A percentile compares a stretch with the other conserved stretches of the same genome.
These are phyloP conservation scores for Magnaporthiopsis incrustans DNA, from an alignment of 2,329 filamentous ascomycete species.

Conservation along the genomic window DNA sequence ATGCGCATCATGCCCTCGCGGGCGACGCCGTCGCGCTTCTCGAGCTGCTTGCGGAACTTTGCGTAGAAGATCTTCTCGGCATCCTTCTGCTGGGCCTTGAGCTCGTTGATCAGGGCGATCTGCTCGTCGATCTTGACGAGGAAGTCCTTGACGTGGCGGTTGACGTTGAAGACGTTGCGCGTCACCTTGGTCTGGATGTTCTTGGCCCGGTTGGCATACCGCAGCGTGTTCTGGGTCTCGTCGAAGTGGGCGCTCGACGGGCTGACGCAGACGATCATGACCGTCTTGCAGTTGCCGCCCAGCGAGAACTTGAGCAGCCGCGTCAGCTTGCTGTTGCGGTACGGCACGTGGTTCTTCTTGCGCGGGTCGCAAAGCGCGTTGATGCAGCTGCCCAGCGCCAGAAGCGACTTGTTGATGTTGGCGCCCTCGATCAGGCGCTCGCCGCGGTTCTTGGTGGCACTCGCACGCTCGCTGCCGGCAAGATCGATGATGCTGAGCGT, in stretches of 20 bases:
- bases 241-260: constrained; percentile 96
- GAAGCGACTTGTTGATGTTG: constrained; percentile 98
- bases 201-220: constrained; percentile 96
- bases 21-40: constrained; percentile 69
- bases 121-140: constrained; percentile 99
- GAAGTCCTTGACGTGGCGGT: constrained; percentile 98
- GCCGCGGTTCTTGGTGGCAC: constrained; percentile 91
- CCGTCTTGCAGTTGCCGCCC: constrained; percentile 95
- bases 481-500: constrained; percentile 97
- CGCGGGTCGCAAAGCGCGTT: constrained; percentile 92
- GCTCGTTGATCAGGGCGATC: constrained; percentile 91
- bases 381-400: constrained; percentile 93
- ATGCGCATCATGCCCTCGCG: constrained; percentile 76
- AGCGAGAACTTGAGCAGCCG: constrained; percentile 93
- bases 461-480: constrained; percentile 90
- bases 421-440: constrained; percentile 87
- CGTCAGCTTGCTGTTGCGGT: constrained; percentile 95
- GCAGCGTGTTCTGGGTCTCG: constrained; percentile 94
- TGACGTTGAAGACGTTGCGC: constrained; percentile 98
- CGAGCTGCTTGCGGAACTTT: constrained; percentile 85
- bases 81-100: constrained; percentile 88
- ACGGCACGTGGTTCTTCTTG: constrained; percentile 89
- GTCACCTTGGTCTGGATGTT: constrained; percentile 99
- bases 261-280: constrained; percentile 99
- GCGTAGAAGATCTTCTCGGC: constrained; percentile 71